Base-by-base conservation (phyloP, 805 yeast species). In the Schwanniomyces polymorphus region DNA sequence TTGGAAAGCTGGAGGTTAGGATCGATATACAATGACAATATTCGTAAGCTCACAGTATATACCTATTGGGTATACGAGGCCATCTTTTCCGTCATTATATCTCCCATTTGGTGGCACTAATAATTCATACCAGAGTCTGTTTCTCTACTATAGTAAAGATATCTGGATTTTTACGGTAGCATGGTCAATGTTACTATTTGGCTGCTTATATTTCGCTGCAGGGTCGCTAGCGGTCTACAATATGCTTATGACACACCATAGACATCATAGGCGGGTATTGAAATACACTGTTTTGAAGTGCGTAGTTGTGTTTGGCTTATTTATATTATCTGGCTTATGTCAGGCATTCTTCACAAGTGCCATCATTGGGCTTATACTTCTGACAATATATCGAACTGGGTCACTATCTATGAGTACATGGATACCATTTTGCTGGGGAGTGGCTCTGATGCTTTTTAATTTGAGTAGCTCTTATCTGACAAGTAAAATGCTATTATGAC, bases 331-430 rank as follows among this genome's bases (percentile, higher is more conserved):
- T 23, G 94, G 91, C 0, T 73, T 81, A 5, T 55, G 78, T 0
- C 88, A 82, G 56, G 97, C 87, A 0, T 71, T 88, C 38, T 67
- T 82, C 2, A 70, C 85, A 1, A 98, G 97, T 0, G 81, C 91
- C 1, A 74, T 89, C 5, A 75, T 87, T 35, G 97, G 97, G 0
- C 71, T 91, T 10, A 61, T 94, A 52, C 60, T 88, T 14, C 85
- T 85, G 29, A 87, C 90, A 1, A 78, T 91, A 7, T 91, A 91
- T 67, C 74, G 78, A 45, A 83, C 96, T 0, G 96, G 96, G 0
- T 75, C 86, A 21, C 82, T 92, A 57, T 79, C 86, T 18, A 88
- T 94, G 95, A 85, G 95, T 10, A 88, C 97, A 0, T 92, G 99
- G 99, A 82, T 92, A 7, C 98, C 99, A 0, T 77, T 92, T 54